Evolutionary conservation across 140 eudicot genomes (phyloP), one percentile per base, ranked within the genome.

Genomic region (Stevia rebaudiana): DNA sequence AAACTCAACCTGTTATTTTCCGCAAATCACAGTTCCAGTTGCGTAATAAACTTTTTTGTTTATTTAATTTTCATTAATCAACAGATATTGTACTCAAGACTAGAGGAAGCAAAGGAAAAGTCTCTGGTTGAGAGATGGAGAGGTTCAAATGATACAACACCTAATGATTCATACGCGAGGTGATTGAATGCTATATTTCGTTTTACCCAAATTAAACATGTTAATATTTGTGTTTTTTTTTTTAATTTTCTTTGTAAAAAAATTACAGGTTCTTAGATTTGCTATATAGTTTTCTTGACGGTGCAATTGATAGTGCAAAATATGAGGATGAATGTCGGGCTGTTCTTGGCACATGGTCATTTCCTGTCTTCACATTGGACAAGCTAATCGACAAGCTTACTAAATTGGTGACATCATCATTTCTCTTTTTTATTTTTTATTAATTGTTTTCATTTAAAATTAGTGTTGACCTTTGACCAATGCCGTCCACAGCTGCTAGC

Each of bases 311-410:
- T 50, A 85, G 86, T 65, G 77, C 84, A 39, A 92, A 85, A 79
- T 92, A 88, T 69, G 98, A 92, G 83, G 98, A 92, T 81, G 98
- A 92, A 57, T 92, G 98, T 46, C 85, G 98, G 36, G 81, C 94
- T 23, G 84, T 83, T 68, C 85, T 92, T 64, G 98, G 98, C 28
- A 76, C 96, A 55, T 91, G 89, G 78, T 92, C 98, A 10, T 92
- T 88, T 65, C 71, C 86, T 69, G 88, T 92, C 17, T 92, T 92
- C 83, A 92, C 98, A 33, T 73, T 92, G 50, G 98, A 88, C 95
- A 92, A 92, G 78, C 84, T 92, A 73, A 85, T 88, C 13, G 87
- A 75, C 69, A 92, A 85, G 63, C 82, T 92, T 62, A 83, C 84
- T 48, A 92, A 88, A 74, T 87, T 83, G 98, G 98, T 89, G 40